phyloP scores from a whole-genome alignment of 2,329 filamentous ascomycete genomes.

The Pseudogymnoascus sp. region DNA sequence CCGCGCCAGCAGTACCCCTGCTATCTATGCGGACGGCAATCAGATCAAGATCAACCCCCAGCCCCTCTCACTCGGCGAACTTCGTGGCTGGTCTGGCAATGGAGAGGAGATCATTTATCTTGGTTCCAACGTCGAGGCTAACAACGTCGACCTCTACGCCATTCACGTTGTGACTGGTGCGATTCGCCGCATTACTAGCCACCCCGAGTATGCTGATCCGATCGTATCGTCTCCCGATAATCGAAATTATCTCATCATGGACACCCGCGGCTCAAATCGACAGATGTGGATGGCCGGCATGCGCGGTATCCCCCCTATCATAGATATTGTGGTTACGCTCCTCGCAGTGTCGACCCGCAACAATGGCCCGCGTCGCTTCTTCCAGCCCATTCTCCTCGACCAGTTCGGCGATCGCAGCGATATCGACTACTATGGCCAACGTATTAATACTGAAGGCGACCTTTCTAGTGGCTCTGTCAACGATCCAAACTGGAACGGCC shows the following conservation, averaged over 20 bases:
- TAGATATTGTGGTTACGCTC: constrained; percentile 31
- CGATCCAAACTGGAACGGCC: constrained; percentile 43
- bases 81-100: constrained; percentile 37
- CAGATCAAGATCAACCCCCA: constrained; percentile 27
- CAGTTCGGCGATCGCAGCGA: constrained; percentile 37
- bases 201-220: constrained; percentile 39
- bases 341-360: constrained; percentile 37
- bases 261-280: constrained; percentile 36
- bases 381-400: constrained; percentile 40
- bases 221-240: constrained; percentile 36
- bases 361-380: constrained; percentile 40
- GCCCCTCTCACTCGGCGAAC: constrained; percentile 35
- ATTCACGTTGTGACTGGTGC: constrained; percentile 34
- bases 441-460: constrained; percentile 34
- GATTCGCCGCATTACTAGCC: constrained; percentile 36
- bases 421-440: constrained; percentile 36
- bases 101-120: constrained; percentile 37
- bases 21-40: constrained; percentile 22
- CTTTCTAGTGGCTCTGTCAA: constrained; percentile 32
- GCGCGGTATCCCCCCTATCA: constrained; percentile 37
- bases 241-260: constrained; percentile 36
- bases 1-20: constrained; percentile 19
- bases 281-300: constrained; percentile 37
- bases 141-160: constrained; percentile 39
- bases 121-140: constrained; percentile 32